phyloP scores from a whole-genome alignment of 768 basidiomycete species.

The Boletus bicolor region DNA sequence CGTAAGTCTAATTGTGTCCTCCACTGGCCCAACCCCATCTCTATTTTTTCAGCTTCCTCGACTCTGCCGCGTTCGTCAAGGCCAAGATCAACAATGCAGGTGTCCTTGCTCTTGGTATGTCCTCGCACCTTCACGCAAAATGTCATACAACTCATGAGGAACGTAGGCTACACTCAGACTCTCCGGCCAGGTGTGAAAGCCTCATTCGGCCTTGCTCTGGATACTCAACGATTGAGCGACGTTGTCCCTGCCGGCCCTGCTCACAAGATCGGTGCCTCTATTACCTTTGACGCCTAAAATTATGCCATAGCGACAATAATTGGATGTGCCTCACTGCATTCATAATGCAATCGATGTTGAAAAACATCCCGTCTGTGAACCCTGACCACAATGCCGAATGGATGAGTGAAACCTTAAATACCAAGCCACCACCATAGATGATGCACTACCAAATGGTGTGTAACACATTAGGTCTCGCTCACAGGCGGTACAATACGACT shows the following conservation, averaged over 20 bases:
- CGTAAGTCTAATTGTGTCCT: slow-evolving; percentile 48
- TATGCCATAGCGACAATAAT: slow-evolving; percentile 20
- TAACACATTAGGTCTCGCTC: not conserved
- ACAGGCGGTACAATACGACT: not conserved
- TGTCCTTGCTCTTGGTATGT: slow-evolving; percentile 77
- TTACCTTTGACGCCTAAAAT: slow-evolving; percentile 68
- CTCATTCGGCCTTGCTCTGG: slow-evolving; percentile 90
- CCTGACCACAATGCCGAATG: not conserved
- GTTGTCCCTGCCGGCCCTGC: slow-evolving; percentile 57
- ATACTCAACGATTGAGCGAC: slow-evolving; percentile 89
- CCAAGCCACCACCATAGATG: not conserved
- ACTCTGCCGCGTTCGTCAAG: slow-evolving; percentile 90
- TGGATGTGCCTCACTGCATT: slow-evolving; percentile 10
- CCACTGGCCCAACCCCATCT: not conserved
- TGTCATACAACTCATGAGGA: slow-evolving; percentile 11
- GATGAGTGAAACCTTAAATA: not conserved
- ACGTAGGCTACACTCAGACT: slow-evolving; percentile 80
- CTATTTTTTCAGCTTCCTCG: slow-evolving; percentile 57
- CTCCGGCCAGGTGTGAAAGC: slow-evolving; percentile 93
- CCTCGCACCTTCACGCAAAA: not conserved
- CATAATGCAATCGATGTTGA: slow-evolving; percentile 14
- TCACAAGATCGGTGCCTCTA: slow-evolving; percentile 81
- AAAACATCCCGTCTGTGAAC: not conserved
- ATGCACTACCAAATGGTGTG: not conserved
- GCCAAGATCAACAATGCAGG: slow-evolving; percentile 98